phyloP scores from a whole-genome alignment of 805 yeast genomes.

The Phaffomyces opuntiae region DNA sequence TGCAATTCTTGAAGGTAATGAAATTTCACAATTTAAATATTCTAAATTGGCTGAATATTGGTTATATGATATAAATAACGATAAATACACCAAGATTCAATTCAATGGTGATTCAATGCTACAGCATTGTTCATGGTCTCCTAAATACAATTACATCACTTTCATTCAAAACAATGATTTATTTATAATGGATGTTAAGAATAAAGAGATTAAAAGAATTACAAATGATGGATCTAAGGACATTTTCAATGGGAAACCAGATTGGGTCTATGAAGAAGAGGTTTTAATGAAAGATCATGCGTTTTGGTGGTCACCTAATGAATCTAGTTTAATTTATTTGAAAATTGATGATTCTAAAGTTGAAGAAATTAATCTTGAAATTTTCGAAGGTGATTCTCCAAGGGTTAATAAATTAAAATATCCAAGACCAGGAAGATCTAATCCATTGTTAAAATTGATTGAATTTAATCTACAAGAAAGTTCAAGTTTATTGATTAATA shows the following conservation, averaged over 20 bases:
- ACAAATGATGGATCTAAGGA: slow-evolving; percentile 44
- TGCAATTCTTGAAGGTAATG: slow-evolving; percentile 51
- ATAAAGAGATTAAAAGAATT: slow-evolving; percentile 11
- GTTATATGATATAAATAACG: slow-evolving; percentile 43
- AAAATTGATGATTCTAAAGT: slow-evolving; percentile 56
- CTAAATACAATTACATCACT: slow-evolving; percentile 46
- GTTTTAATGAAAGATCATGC: slow-evolving; percentile 52
- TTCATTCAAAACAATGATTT: slow-evolving; percentile 52
- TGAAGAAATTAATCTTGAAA: slow-evolving; percentile 42
- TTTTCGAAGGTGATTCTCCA: slow-evolving; percentile 48
- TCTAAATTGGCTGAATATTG: slow-evolving; percentile 58
- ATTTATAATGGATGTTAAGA: slow-evolving; percentile 35
- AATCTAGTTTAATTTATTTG: slow-evolving; percentile 46
- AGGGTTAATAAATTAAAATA: slow-evolving; percentile 41
- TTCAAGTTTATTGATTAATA: slow-evolving; percentile 9
- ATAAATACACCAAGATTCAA: slow-evolving; percentile 26
- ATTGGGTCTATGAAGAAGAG: slow-evolving; percentile 85
- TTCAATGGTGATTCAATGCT: slow-evolving; percentile 16
- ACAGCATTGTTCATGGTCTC: slow-evolving; percentile 54
- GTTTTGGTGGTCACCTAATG: slow-evolving; percentile 71
- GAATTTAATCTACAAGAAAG: slow-evolving; percentile 32
- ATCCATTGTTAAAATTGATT: slow-evolving; percentile 47
- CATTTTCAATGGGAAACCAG: slow-evolving; percentile 64
- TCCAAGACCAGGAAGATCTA: slow-evolving; percentile 65
- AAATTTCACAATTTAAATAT: slow-evolving; percentile 54